These are phyloP conservation scores for Colletotrichum sublineola DNA, from an alignment of 2,329 filamentous ascomycete genomes.

Conservation along the genomic window DNA sequence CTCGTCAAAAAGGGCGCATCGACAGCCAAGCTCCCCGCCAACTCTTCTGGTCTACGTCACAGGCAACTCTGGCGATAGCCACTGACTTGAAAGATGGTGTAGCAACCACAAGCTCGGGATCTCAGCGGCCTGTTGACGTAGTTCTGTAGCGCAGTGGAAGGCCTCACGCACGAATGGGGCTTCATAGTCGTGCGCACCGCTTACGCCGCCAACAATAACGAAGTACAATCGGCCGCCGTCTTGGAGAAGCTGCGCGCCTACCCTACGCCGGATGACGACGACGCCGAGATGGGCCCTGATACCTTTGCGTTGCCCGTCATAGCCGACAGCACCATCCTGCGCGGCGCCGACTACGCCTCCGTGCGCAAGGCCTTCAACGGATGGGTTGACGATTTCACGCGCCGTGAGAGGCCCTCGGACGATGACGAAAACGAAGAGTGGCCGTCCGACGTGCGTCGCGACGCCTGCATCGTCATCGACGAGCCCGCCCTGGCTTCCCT, in stretches of 20 bases:
- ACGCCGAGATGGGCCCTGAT: background rate
- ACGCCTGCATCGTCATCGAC: conserved; percentile 10
- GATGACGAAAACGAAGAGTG: background rate
- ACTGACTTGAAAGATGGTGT: background rate
- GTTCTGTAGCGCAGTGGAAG: background rate
- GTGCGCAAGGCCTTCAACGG: conserved; percentile 5
- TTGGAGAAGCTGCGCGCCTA: conserved; percentile 3
- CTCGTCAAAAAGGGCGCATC: too few relatives aligned
- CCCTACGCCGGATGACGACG: background rate
- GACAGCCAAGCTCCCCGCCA: too few relatives aligned
- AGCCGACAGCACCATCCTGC: background rate
- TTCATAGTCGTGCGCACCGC: conserved; percentile 16
- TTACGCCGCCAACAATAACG: background rate
- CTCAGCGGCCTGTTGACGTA: background rate
- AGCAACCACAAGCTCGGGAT: background rate
- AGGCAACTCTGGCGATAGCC: background rate
- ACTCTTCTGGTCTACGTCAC: background rate
- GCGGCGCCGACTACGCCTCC: background rate
- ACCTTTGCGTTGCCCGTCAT: conserved; percentile 1
- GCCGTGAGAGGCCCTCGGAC: background rate
- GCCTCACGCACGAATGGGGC: conserved; percentile 4
- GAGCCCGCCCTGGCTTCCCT: background rate
- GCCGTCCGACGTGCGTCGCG: conserved; percentile 6
- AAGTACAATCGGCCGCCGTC: background rate
- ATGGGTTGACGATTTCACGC: background rate